Evolutionary conservation across 257 asterid species (phyloP), one percentile per base, ranked within the genome.

Genomic region (Solanum sitiens): DNA sequence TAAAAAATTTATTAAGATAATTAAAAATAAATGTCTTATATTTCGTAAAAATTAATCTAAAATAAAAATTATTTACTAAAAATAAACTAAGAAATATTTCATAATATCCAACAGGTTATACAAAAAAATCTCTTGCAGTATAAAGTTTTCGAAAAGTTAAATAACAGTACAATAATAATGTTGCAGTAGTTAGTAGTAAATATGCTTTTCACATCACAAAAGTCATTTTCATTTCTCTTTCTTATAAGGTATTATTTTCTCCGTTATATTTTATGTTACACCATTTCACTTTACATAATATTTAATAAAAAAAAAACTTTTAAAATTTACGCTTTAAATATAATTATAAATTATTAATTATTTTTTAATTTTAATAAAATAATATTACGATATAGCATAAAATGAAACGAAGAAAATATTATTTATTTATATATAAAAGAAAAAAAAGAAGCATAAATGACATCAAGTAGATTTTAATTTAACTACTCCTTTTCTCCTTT

Each of bases 151-250:
- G 11, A 74, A 4, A 74, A 74, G 53, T 20, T 73, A 39, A 39
- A 74, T 39, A 74, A 73, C 42, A 27, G 30, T 80, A 47, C 68
- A 47, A 80, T 30, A 80, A 47, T 80, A 80, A 27, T 27, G 40
- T 65, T 23, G 32, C 2, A 63, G 33, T n/a, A 10, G 27, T 20
- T 11, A n/a, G 67, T 15, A 44, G 83, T 42, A 42, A 77, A 42
- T 42, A 35, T 63, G 68, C 20, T 32, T 35, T 84, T 80, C 79
- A 61, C 89, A 37, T 90, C 89, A 82, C 39, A 47, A 56, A 6
- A 32, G 90, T 88, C 90, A 85, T 74, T 90, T 83, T 88, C 92
- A 56, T 18, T 56, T 39, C 42, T 39, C 9, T 39, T 37, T 18
- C 2, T 18, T 56, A 56, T 56, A 56, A 18, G 7, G n/a, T 56